Base-by-base conservation (phyloP, 2,329 filamentous ascomycete genomes). In the Aspergillus sp. region DNA sequence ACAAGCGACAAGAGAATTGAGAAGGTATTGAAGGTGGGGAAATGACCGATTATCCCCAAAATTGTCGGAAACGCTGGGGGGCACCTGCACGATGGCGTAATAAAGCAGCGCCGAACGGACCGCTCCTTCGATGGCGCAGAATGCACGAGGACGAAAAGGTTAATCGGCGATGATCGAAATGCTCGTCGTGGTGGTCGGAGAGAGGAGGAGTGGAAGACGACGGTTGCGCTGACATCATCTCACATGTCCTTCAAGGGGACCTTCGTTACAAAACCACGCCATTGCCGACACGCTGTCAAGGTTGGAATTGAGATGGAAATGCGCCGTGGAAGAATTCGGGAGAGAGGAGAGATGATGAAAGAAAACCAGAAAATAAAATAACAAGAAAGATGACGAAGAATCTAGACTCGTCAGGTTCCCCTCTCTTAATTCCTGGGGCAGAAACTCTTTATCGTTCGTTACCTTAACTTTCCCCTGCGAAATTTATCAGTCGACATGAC, bases 71-170 rank as follows among this genome's bases (percentile, higher is more conserved):
- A 20, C 47, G 49, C 36, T 42, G 57, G 42, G 57, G 42, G 52
- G 57, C 58, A 26, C 51, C 63, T 69, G 68, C 64, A 65, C n/a
- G 55, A 65, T 65, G 65, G 51, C 62, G 67, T 67, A 65, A 73
- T 73, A 47, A 47, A 57, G 55, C 56, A 58, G 63, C 55, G 57
- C 54, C 52, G 26, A 36, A 53, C 56, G 50, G 54, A 49, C 53
- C 61, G 54, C 49, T 49, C 32, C 53, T 36, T 47, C 36, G 42
- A 56, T 58, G 59, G 56, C 57, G 54, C 16, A 52, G 22, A 55
- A 69, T 69, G 68, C 63, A 67, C 47, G 54, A 61, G 59, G 62
- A 61, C 63, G 26, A 63, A 68, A 64, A 50, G 36, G 63, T 67
- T 39, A 55, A 47, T 16, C 18, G 11, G 46, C 20, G 29, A 51